A percentile compares a stretch with the other conserved stretches of the same genome.
Conservation (phyloP, 1,284 basidiomycete genomes). For the Leucoagaricus sp. region DNA sequence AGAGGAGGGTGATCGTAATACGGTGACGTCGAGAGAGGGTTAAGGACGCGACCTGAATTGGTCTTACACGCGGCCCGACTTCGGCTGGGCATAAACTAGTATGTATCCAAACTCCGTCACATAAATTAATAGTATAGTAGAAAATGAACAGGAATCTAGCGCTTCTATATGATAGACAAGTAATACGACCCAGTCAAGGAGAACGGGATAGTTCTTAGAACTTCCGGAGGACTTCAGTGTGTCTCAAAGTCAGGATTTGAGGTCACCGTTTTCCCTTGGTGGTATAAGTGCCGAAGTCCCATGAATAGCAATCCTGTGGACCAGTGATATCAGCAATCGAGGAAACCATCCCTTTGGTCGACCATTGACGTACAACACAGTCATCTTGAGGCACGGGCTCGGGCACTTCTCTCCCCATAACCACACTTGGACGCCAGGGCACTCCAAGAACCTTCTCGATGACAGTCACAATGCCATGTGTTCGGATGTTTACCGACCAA, state of each 20-base stretch:
- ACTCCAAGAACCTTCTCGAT: slow-evolving; percentile 76
- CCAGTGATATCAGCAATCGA: background rate
- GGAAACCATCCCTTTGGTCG: slow-evolving; percentile 3
- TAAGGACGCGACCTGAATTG: background rate
- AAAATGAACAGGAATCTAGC: background rate
- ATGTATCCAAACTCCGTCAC: background rate
- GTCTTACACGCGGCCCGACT: too few species aligned
- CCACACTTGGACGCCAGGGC: slow-evolving; percentile 72
- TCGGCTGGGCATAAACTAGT: too few species aligned
- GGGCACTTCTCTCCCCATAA: slow-evolving; percentile 62
- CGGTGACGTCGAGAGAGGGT: background rate
- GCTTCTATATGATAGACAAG: too few species aligned
- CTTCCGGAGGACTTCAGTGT: too few species aligned
- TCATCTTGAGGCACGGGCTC: slow-evolving; percentile 48
- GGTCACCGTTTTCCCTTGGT: background rate
- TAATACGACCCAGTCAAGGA: too few species aligned
- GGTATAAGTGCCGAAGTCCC: slow-evolving; percentile 66
- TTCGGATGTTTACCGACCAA: slow-evolving; percentile 83
- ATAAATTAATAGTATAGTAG: too few species aligned
- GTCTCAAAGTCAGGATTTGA: background rate
- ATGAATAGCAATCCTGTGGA: slow-evolving; percentile 56
- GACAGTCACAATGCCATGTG: slow-evolving; percentile 82
- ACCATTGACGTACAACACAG: slow-evolving; percentile 55
- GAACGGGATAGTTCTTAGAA: too few species aligned
- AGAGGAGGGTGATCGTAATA: background rate